These are phyloP conservation scores for Rhynchosporium secalis DNA, from an alignment of 2,329 filamentous ascomycete species.

Conservation along the genomic window DNA sequence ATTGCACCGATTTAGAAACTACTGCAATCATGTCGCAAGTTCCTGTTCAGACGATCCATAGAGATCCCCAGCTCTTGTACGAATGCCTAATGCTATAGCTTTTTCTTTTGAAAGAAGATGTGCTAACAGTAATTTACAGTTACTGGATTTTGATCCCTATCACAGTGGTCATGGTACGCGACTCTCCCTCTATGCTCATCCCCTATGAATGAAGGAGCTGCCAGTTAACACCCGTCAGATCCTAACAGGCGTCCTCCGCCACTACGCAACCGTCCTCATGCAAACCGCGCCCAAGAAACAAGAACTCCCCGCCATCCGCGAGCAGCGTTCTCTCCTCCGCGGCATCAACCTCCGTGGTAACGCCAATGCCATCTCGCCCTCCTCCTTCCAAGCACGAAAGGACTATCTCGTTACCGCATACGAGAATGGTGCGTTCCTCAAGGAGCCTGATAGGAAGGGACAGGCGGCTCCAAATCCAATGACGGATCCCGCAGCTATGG, in stretches of 20 bases:
- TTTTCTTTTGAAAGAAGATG: slow-evolving; percentile 16
- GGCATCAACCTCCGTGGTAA: slow-evolving; percentile 84
- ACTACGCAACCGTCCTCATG: slow-evolving; percentile 94
- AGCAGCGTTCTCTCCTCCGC: slow-evolving; percentile 81
- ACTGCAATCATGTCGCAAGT: slow-evolving; percentile 71
- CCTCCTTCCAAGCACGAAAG: slow-evolving; percentile 78
- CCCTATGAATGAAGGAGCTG: background rate
- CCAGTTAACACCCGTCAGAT: slow-evolving; percentile 53
- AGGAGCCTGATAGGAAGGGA: slow-evolving; percentile 81
- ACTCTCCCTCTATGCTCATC: background rate
- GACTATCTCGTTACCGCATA: slow-evolving; percentile 80
- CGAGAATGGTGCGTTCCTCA: slow-evolving; percentile 84
- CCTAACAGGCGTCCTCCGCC: slow-evolving; percentile 89
- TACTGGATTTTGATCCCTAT: slow-evolving; percentile 99
- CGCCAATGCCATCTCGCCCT: slow-evolving; percentile 73
- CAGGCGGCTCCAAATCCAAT: slow-evolving; percentile 92
- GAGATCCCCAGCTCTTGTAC: slow-evolving; percentile 98
- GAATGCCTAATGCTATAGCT: slow-evolving; percentile 40
- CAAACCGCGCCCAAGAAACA: slow-evolving; percentile 80
- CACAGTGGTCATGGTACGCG: slow-evolving; percentile 85
- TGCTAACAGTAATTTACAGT: slow-evolving; percentile 50
- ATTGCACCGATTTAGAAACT: slow-evolving; percentile 6
- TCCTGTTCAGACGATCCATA: slow-evolving; percentile 89
- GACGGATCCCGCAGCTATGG: slow-evolving; percentile 94
- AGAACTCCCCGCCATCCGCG: slow-evolving; percentile 72